Conservation (phyloP, 129 eudicot genomes). For the Lactuca sativa region DNA sequence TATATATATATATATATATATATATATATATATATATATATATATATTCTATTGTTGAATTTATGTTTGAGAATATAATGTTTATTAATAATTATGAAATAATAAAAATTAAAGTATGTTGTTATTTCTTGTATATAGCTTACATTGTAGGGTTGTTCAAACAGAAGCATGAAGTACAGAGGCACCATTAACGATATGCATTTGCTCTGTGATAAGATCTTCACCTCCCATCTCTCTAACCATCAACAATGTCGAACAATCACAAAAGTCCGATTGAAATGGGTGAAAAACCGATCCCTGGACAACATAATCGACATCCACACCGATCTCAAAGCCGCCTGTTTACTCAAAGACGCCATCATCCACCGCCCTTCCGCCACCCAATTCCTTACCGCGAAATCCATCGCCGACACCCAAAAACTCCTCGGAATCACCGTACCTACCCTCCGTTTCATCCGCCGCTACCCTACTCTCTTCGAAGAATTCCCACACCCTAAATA, state of each 20-base stretch:
- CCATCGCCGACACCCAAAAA: constrained; percentile 63
- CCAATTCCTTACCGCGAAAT: constrained; percentile 56
- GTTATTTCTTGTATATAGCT: too few species aligned
- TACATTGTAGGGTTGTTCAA: background rate
- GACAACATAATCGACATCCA: constrained; percentile 83
- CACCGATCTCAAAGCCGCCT: constrained; percentile 83
- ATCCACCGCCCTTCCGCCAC: constrained; percentile 49
- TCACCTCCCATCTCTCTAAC: background rate
- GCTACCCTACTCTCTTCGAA: constrained; percentile 81
- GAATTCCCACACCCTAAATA: constrained; percentile 80
- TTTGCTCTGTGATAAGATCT: constrained; percentile 15
- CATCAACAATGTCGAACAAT: constrained; percentile 26
- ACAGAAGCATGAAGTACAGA: constrained; percentile 23
- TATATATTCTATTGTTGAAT: too few species aligned
- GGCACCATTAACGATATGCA: constrained; percentile 8
- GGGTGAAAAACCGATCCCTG: constrained; percentile 58
- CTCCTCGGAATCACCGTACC: constrained; percentile 81
- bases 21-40: too few species aligned
- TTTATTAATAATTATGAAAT: too few species aligned
- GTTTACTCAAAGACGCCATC: constrained; percentile 66
- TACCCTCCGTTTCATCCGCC: constrained; percentile 77
- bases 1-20: too few species aligned
- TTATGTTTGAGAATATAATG: too few species aligned
- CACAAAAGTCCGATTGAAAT: constrained; percentile 40
- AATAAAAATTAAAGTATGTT: too few species aligned